Evolutionary conservation across 768 basidiomycete species (phyloP), one percentile per base, ranked within the genome.

Genomic region (Symmetrospora coprosmae): DNA sequence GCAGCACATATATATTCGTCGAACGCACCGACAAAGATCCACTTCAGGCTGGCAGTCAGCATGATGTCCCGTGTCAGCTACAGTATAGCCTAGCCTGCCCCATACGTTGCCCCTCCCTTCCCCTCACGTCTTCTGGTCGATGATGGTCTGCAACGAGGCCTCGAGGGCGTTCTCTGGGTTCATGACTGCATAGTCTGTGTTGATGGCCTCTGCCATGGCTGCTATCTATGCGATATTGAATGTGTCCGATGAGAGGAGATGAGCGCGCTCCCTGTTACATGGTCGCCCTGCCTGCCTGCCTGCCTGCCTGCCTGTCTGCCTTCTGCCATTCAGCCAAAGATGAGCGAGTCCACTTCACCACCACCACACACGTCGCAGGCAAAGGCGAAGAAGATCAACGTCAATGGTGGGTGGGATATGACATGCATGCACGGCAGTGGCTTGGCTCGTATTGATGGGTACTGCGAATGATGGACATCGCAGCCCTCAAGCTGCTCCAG

Each of bases 1-100:
- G 45, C 27, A 17, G 23, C 25, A 48, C 41, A 28, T 17, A 33
- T 9, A 45, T 19, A 4, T 14, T n/a, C 14, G 35, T 21, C 3
- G n/a, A 30, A 80, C 85, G 62, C 73, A 81, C 92, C 92, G 71
- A 94, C 97, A 72, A 99, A 99, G 71, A 99, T 96, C 92, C 92
- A 99, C 72, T 96, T 94, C 63, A 96, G 74, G 38, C 68, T 50
- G 13, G 53, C 47, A 60, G 17, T 23, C 39, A 14, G 38, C 27
- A 6, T 45, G 41, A 5, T 27, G 1, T 7, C n/a, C 30, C 40
- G 9, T 2, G 16, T 1, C 9, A 9, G n/a, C 16, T 16, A 4
- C 11, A 13, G 50, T 55, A n/a, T 9, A 8, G 6, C 2, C 31
- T 2, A n/a, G 19, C 11, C 1, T 27, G 46, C 33, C n/a, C 11